phyloP scores from a whole-genome alignment of 2,329 filamentous ascomycete species.

The Diaporthe velutina region DNA sequence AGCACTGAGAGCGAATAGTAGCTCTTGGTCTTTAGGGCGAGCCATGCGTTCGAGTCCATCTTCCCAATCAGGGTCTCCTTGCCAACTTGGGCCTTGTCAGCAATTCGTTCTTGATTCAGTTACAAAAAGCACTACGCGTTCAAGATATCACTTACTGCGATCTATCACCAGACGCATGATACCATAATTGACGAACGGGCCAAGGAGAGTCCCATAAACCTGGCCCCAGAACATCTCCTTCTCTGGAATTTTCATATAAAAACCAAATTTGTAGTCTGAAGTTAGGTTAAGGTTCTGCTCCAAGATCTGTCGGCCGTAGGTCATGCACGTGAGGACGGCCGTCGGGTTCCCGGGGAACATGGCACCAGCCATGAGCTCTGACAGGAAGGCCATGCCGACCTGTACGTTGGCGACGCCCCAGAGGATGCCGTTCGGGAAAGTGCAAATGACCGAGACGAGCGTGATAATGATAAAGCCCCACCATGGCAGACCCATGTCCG shows the following conservation, averaged over 20 bases:
- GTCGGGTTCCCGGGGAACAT: slow-evolving; percentile 48
- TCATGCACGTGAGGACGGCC: slow-evolving; percentile 48
- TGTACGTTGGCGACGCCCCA: slow-evolving; percentile 48
- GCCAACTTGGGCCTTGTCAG: slow-evolving; percentile 34
- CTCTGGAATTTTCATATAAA: slow-evolving; percentile 55
- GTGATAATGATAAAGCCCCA: slow-evolving; percentile 48
- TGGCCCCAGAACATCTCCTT: slow-evolving; percentile 52
- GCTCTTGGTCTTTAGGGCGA: slow-evolving; percentile 47
- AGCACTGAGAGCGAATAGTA: slow-evolving; percentile 50
- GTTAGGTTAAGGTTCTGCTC: slow-evolving; percentile 49
- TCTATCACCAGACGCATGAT: slow-evolving; percentile 48
- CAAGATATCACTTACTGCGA: neutral
- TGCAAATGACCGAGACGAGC: slow-evolving; percentile 44
- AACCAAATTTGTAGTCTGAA: slow-evolving; percentile 53
- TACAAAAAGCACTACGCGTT: too few relatives aligned
- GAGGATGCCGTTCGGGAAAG: slow-evolving; percentile 49
- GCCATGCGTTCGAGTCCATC: slow-evolving; percentile 44
- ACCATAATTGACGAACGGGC: slow-evolving; percentile 49
- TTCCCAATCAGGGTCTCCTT: slow-evolving; percentile 43
- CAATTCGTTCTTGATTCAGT: too few relatives aligned
- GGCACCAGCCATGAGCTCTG: slow-evolving; percentile 47
- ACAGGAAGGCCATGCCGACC: slow-evolving; percentile 47
- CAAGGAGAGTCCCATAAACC: slow-evolving; percentile 50
- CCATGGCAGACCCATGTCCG: slow-evolving; percentile 47
- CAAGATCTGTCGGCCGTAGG: slow-evolving; percentile 50